A percentile compares a stretch with the other conserved stretches of the same genome.
These are phyloP conservation scores for Xanthoceras sorbifolium DNA, from an alignment of 345 rosid genomes.

Conservation along the genomic window DNA sequence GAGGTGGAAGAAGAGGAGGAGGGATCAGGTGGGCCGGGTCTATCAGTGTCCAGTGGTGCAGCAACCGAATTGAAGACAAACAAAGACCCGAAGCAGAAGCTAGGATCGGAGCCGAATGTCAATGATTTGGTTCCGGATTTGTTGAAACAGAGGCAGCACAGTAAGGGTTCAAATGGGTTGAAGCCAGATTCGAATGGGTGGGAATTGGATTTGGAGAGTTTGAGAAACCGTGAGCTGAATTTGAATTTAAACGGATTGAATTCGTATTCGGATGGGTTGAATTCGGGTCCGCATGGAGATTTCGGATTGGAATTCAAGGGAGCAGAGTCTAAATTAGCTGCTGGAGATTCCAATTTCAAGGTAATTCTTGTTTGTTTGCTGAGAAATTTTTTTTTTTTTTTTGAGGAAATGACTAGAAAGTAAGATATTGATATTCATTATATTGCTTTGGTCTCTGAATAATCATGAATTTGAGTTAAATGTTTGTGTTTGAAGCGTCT, in stretches of 20 bases:
- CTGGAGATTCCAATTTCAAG: constrained; percentile 24
- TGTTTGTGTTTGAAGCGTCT: background rate
- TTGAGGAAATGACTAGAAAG: background rate
- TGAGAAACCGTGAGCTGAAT: constrained; percentile 14
- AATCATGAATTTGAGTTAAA: background rate
- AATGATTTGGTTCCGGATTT: constrained; percentile 50
- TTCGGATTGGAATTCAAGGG: constrained; percentile 47
- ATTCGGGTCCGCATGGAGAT: constrained; percentile 22
- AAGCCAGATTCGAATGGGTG: constrained; percentile 9
- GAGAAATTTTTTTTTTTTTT: too few relatives aligned
- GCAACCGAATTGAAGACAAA: constrained; percentile 24
- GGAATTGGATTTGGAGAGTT: constrained; percentile 13
- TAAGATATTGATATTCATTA: background rate
- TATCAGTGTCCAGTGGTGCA: constrained; percentile 26
- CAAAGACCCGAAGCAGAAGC: constrained; percentile 30
- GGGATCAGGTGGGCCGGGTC: constrained; percentile 37
- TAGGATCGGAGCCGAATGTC: constrained; percentile 25
- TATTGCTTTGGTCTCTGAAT: background rate
- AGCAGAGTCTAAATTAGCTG: constrained; percentile 22
- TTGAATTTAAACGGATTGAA: constrained; percentile 20
- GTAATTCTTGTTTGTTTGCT: constrained; percentile 25
- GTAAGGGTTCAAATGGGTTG: constrained; percentile 21
- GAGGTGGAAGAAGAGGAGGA: constrained; percentile 47
- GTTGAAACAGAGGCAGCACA: constrained; percentile 34
- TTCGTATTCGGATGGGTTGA: constrained; percentile 29